Conservation (phyloP, 352 stramenopile genomes). For the Pythium rhizo-oryzae region DNA sequence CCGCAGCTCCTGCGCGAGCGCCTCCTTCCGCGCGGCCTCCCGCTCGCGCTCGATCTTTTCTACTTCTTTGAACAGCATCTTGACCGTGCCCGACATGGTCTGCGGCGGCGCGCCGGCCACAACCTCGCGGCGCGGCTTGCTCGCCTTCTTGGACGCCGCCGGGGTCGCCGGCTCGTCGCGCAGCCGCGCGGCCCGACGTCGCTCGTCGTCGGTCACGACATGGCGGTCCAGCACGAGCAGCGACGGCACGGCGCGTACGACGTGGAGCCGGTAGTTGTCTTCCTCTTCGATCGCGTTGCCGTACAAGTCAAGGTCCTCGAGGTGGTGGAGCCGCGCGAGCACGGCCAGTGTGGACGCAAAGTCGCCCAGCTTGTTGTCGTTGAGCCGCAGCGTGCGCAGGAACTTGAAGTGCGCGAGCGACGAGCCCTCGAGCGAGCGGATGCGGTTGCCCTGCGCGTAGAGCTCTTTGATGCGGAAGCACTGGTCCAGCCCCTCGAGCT, state of each 20-base stretch:
- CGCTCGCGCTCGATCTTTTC: slow-evolving; percentile 48
- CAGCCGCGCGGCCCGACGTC: slow-evolving; percentile 18
- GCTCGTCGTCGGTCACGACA: slow-evolving; percentile 53
- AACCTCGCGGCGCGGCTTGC: slow-evolving; percentile 25
- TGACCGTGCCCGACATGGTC: slow-evolving; percentile 64
- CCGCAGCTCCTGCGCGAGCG: slow-evolving; percentile 42
- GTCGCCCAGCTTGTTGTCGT: slow-evolving; percentile 61
- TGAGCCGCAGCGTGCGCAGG: slow-evolving; percentile 54
- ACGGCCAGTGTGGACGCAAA: slow-evolving; percentile 40
- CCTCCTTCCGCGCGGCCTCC: slow-evolving; percentile 37
- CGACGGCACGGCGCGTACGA: slow-evolving; percentile 61
- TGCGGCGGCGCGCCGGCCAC: slow-evolving; percentile 43
- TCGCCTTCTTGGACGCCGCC: slow-evolving; percentile 53
- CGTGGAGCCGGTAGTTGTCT: slow-evolving; percentile 70
- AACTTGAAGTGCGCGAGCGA: slow-evolving; percentile 71
- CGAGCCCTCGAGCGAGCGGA: slow-evolving; percentile 50
- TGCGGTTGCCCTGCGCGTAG: slow-evolving; percentile 88
- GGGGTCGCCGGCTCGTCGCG: slow-evolving; percentile 50
- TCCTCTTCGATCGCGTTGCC: slow-evolving; percentile 72
- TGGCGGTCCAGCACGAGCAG: slow-evolving; percentile 71
- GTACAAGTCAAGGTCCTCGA: slow-evolving; percentile 67
- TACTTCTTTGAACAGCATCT: slow-evolving; percentile 72
- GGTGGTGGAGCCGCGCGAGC: slow-evolving; percentile 40
- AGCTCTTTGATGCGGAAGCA: slow-evolving; percentile 91
- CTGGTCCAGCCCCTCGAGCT: slow-evolving; percentile 67